Conservation (phyloP, 495 filamentous ascomycete species). For the Penicillium coprophilum region DNA sequence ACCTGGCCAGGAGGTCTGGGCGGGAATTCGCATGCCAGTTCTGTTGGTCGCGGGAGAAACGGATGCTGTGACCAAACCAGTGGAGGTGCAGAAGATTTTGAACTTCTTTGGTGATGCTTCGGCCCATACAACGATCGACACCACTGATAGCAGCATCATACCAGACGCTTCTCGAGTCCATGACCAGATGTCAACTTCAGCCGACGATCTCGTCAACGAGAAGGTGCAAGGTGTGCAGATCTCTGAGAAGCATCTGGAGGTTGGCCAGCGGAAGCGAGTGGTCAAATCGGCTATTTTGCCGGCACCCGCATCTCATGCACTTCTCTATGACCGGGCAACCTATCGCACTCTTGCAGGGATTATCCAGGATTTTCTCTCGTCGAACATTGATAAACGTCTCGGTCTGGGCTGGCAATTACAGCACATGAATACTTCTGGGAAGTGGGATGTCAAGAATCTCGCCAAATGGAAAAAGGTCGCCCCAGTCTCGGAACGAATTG, state of each 20-base stretch:
- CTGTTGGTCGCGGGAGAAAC: slow-evolving; percentile 75
- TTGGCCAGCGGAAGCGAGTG: slow-evolving; percentile 39
- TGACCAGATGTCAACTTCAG: slow-evolving; percentile 21
- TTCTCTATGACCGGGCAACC: slow-evolving; percentile 76
- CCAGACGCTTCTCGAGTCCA: slow-evolving; percentile 46
- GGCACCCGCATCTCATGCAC: slow-evolving; percentile 74
- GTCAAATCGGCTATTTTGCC: slow-evolving; percentile 74
- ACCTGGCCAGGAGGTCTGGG: slow-evolving; percentile 71
- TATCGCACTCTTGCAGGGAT: slow-evolving; percentile 76
- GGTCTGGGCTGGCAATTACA: slow-evolving; percentile 87
- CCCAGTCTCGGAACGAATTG: slow-evolving; percentile 75
- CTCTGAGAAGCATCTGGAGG: slow-evolving; percentile 24
- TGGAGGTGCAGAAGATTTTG: slow-evolving; percentile 69
- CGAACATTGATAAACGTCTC: slow-evolving; percentile 73
- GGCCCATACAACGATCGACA: slow-evolving; percentile 28
- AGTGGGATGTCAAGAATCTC: slow-evolving; percentile 98
- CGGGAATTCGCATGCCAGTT: slow-evolving; percentile 67
- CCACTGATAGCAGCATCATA: slow-evolving; percentile 46
- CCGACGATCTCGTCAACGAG: slow-evolving; percentile 23
- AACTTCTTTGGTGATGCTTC: slow-evolving; percentile 50
- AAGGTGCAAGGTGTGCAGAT: slow-evolving; percentile 29
- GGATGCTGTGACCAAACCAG: slow-evolving; percentile 70
- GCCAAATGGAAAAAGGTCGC: slow-evolving; percentile 80
- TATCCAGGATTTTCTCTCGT: slow-evolving; percentile 75
- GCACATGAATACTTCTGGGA: slow-evolving; percentile 79